These are phyloP conservation scores for Tephrocybe sp. DNA, from an alignment of 768 basidiomycete species.

Conservation along the genomic window DNA sequence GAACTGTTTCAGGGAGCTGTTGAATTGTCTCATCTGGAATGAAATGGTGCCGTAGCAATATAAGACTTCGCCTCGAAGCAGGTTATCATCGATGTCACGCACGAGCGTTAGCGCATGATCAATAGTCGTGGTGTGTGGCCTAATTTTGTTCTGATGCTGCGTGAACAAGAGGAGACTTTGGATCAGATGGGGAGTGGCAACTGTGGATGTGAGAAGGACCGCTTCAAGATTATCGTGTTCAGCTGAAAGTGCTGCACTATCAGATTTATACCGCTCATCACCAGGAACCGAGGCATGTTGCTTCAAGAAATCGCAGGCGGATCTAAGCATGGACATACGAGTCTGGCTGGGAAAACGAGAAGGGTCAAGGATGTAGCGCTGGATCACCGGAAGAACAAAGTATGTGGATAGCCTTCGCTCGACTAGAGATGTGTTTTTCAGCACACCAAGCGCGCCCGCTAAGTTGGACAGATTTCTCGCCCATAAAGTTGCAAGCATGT, in stretches of 20 bases:
- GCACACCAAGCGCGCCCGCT: constrained; percentile 2
- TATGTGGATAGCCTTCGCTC: constrained; percentile 6
- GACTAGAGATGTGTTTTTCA: constrained; percentile 7
- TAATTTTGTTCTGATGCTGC: constrained; percentile 16
- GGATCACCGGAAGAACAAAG: constrained; percentile 22
- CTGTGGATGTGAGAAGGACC: constrained; percentile 14
- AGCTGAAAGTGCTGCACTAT: not conserved
- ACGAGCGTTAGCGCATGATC: not conserved
- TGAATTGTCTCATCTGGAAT: not conserved
- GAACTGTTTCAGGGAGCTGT: not conserved
- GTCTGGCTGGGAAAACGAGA: constrained; percentile 9
- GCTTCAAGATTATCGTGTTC: constrained; percentile 19
- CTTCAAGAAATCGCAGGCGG: constrained; percentile 15
- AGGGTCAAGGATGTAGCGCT: constrained; percentile 17
- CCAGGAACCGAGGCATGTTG: constrained; percentile 14
- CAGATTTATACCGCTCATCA: constrained; percentile 11
- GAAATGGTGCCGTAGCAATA: not conserved
- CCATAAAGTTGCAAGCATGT: constrained; percentile 14
- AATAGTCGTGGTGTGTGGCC: constrained; percentile 16
- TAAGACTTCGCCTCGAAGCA: not conserved
- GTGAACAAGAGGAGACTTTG: constrained; percentile 18
- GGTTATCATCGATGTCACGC: not conserved
- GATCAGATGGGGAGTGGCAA: constrained; percentile 10
- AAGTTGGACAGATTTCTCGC: constrained; percentile 4
- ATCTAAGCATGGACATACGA: constrained; percentile 8